Percentiles rank a stretch among this genome's conserved stretches.
phyloP scores from a whole-genome alignment of 306 rosid genomes.

The Heteromeles arbutifolia region DNA sequence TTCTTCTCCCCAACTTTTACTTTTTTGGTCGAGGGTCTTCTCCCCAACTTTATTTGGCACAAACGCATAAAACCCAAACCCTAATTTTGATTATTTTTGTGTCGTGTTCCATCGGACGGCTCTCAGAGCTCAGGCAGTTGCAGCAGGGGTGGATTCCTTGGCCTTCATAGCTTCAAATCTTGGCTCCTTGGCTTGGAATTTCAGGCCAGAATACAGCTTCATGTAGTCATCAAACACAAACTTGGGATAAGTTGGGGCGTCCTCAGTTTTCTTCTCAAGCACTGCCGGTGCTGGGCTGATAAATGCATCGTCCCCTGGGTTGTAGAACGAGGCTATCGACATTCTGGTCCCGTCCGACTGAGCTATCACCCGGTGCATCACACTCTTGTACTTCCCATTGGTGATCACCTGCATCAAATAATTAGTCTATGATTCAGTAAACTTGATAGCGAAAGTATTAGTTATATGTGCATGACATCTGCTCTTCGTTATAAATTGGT shows the following conservation, averaged over 20 bases:
- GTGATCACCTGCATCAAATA: constrained; percentile 50
- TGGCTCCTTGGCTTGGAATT: constrained; percentile 93
- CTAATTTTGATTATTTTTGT: background rate
- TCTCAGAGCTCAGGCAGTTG: constrained; percentile 38
- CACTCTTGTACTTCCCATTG: constrained; percentile 89
- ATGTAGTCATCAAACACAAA: constrained; percentile 93
- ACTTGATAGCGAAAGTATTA: background rate
- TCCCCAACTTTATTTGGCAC: background rate
- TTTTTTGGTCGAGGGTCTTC: no score
- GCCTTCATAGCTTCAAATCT: constrained; percentile 93
- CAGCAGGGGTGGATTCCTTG: constrained; percentile 41
- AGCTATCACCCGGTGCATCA: constrained; percentile 69
- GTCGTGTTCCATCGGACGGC: background rate
- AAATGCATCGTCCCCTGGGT: constrained; percentile 80
- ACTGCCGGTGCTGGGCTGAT: constrained; percentile 74
- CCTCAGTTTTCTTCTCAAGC: constrained; percentile 45
- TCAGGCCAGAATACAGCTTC: constrained; percentile 79
- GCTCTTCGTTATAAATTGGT: background rate
- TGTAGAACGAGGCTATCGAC: constrained; percentile 94
- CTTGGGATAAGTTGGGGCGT: constrained; percentile 60
- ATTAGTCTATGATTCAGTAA: background rate
- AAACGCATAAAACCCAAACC: background rate
- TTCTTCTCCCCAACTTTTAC: background rate
- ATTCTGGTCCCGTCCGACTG: constrained; percentile 75
- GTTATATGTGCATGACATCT: background rate